Conservation (phyloP, 129 eudicot species). For the Flaveria bidentis region DNA sequence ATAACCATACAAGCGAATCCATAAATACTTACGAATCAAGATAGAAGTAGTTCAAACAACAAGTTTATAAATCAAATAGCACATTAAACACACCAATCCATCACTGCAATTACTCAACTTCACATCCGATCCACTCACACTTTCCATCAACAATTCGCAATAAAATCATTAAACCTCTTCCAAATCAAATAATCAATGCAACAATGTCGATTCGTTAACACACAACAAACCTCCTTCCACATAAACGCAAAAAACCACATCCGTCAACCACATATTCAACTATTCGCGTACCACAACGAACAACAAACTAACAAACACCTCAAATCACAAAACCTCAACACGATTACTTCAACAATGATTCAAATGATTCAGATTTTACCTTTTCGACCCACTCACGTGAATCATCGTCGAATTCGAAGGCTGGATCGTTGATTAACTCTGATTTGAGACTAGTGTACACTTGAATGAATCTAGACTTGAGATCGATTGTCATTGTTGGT, state of each 20-base stretch:
- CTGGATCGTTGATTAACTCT: slow-evolving; percentile 70
- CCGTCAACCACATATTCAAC: slow-evolving; percentile 19
- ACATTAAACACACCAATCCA: background rate
- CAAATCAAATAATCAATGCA: slow-evolving; percentile 1
- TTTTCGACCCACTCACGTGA: slow-evolving; percentile 87
- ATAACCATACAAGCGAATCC: background rate
- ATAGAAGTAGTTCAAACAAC: background rate
- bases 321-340: background rate
- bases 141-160: slow-evolving; percentile 12
- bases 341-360: background rate
- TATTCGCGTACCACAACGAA: background rate
- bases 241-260: slow-evolving; percentile 5
- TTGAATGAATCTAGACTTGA: slow-evolving; percentile 53
- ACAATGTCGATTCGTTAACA: background rate
- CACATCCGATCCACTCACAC: slow-evolving; percentile 9
- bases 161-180: slow-evolving; percentile 20
- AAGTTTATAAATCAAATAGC: slow-evolving; percentile 12
- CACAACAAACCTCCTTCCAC: background rate
- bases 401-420: slow-evolving; percentile 69
- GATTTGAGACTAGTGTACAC: slow-evolving; percentile 68
- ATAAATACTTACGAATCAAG: background rate
- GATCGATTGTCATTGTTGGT: slow-evolving; percentile 54
- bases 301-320: background rate
- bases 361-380: slow-evolving; percentile 40
- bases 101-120: slow-evolving; percentile 8